These are phyloP conservation scores for Trichoderma hamatum DNA, from an alignment of 2,329 filamentous ascomycete species.

Conservation along the genomic window DNA sequence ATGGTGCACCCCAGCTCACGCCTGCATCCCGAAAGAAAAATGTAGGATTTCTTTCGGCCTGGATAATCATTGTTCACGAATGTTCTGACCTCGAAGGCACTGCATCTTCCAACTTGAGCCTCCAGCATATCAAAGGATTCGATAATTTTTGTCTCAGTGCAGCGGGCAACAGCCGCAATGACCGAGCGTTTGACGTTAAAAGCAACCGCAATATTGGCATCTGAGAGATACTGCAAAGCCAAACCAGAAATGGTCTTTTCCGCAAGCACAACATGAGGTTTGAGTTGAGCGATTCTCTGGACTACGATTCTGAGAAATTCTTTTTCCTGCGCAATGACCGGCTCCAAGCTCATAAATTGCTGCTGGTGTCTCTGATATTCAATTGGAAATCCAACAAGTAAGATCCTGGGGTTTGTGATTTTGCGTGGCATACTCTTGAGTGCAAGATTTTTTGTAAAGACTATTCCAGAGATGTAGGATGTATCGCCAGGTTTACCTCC, in stretches of 20 bases:
- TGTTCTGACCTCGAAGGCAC: constrained; percentile 92
- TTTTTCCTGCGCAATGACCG: constrained; percentile 93
- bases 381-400: constrained; percentile 92
- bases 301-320: constrained; percentile 93
- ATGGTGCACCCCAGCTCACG: constrained; percentile 94
- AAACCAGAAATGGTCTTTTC: constrained; percentile 91
- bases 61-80: constrained; percentile 78
- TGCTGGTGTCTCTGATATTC: constrained; percentile 83
- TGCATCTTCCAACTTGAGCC: constrained; percentile 76
- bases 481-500: constrained; percentile 89
- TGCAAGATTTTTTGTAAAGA: constrained; percentile 96
- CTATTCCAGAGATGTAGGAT: constrained; percentile 92
- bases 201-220: constrained; percentile 87
- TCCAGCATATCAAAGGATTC: constrained; percentile 86
- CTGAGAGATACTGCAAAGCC: constrained; percentile 83
- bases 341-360: constrained; percentile 97
- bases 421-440: constrained; percentile 93
- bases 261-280: constrained; percentile 84
- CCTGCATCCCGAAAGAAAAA: constrained; percentile 88
- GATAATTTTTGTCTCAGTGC: constrained; percentile 88
- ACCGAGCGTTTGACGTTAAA: constrained; percentile 98
- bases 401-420: constrained; percentile 80
- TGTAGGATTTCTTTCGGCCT: constrained; percentile 87
- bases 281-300: constrained; percentile 82
- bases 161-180: constrained; percentile 90